A percentile compares a stretch with the other conserved stretches of the same genome.
These are phyloP conservation scores for Agapanthus africanus DNA, from an alignment of 106 monocot species.

Conservation along the genomic window DNA sequence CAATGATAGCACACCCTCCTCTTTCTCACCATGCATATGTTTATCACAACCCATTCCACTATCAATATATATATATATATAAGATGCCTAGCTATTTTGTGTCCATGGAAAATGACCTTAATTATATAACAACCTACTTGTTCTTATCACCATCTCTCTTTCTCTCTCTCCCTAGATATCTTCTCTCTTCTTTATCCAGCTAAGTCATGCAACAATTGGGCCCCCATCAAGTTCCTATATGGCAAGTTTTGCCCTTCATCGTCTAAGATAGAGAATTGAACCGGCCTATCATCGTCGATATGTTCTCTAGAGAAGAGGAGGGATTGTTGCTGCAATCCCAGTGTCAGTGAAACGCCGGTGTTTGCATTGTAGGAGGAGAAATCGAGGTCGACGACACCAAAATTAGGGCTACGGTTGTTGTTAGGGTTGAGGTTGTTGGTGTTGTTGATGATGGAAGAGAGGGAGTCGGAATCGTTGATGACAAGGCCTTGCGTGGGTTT, in stretches of 20 bases:
- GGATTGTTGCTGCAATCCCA: conserved; percentile 28
- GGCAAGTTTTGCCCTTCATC: conserved; percentile 32
- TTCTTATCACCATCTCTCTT: background rate
- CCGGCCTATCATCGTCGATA: conserved; percentile 16
- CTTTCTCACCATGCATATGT: background rate
- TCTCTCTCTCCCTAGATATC: background rate
- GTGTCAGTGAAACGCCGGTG: conserved; percentile 16
- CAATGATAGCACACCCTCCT: conserved; percentile 3
- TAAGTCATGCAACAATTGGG: conserved; percentile 39
- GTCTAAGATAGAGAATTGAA: conserved; percentile 35
- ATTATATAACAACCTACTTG: background rate
- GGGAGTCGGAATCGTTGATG: conserved; percentile 13
- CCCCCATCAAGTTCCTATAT: conserved; percentile 34
- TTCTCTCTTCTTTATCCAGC: conserved; percentile 14
- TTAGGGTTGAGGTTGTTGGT: background rate
- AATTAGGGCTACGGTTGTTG: conserved; percentile 10
- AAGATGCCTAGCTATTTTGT: background rate
- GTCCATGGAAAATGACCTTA: background rate
- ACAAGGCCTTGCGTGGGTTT: conserved; percentile 8
- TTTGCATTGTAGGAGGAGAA: conserved; percentile 24
- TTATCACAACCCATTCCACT: no score
- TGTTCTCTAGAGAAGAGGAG: conserved; percentile 15
- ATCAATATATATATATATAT: background rate
- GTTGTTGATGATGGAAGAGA: conserved; percentile 26
- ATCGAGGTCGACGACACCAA: conserved; percentile 18